Evolutionary conservation across 2,329 filamentous ascomycete species (phyloP).

Genomic region (Leptodontidium sp.): DNA sequence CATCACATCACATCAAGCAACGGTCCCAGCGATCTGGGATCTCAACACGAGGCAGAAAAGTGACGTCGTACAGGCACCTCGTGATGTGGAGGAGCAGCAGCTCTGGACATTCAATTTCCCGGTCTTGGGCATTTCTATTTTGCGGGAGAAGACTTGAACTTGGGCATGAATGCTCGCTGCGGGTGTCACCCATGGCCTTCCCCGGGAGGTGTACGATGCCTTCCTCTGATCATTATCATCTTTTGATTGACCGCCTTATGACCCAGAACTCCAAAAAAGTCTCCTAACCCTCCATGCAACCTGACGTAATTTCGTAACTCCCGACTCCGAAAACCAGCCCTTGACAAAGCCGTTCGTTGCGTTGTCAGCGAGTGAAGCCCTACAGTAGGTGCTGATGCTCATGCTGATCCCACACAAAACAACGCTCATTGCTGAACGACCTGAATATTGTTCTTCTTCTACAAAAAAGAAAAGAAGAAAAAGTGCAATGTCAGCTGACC

Average conservation of each 20-base stretch:
- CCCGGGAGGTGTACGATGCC: conserved; percentile 25
- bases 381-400: not conserved
- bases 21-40: conserved; percentile 40
- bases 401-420: not conserved
- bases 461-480: conserved; percentile 43
- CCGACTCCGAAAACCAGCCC: conserved; percentile 20
- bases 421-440: conserved; percentile 75
- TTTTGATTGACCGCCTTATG: conserved; percentile 39
- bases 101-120: conserved; percentile 14
- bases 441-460: conserved; percentile 92
- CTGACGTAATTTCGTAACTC: conserved; percentile 38
- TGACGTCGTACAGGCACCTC: conserved; percentile 40
- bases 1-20: conserved; percentile 45
- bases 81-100: conserved; percentile 31
- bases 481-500: conserved; percentile 31
- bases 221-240: conserved; percentile 18
- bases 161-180: conserved; percentile 29
- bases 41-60: conserved; percentile 28
- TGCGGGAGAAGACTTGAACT: conserved; percentile 10
- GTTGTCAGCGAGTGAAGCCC: not conserved
- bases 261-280: conserved; percentile 32
- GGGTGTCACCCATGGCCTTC: conserved; percentile 39
- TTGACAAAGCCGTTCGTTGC: conserved; percentile 1
- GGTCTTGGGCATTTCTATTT: conserved; percentile 17
- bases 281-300: conserved; percentile 29